These are phyloP conservation scores for Crithidia expoeki DNA, from an alignment of 208 protist species.

Conservation along the genomic window DNA sequence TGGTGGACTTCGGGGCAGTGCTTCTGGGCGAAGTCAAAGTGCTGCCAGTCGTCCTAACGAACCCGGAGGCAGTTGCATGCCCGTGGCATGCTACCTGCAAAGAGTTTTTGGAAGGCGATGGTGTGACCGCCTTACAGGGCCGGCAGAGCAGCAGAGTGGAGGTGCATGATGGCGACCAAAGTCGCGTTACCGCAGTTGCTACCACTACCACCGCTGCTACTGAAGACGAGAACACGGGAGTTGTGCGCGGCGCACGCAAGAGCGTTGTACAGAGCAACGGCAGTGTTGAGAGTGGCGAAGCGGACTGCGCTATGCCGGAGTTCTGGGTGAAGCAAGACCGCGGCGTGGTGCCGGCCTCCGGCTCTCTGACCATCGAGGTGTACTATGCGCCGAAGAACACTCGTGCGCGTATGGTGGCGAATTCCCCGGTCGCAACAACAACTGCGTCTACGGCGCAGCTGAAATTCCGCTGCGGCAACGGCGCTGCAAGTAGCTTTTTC, in stretches of 20 bases:
- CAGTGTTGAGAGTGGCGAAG: neutral
- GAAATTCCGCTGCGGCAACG: constrained; percentile 64
- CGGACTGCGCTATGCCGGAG: constrained; percentile 23
- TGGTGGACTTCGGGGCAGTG: constrained; percentile 90
- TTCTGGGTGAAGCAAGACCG: constrained; percentile 76
- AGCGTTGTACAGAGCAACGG: neutral
- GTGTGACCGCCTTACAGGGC: neutral
- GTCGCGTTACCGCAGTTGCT: neutral
- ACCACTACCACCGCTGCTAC: neutral
- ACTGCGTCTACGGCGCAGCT: constrained; percentile 37
- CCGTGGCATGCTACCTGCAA: constrained; percentile 83
- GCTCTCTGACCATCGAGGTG: constrained; percentile 65
- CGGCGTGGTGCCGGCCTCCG: constrained; percentile 72
- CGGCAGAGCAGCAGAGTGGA: constrained; percentile 7
- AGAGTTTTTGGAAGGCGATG: constrained; percentile 29
- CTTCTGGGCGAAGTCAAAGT: constrained; percentile 84
- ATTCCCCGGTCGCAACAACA: neutral
- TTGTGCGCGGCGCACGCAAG: neutral
- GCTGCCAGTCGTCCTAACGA: constrained; percentile 84
- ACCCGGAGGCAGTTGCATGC: constrained; percentile 88
- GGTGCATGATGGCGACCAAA: neutral
- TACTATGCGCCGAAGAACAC: constrained; percentile 53
- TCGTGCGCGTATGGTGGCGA: neutral
- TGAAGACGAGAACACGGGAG: neutral
- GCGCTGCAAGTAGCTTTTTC: constrained; percentile 42